phyloP scores from a whole-genome alignment of 768 basidiomycete species.

The Hypholoma sublateritium region DNA sequence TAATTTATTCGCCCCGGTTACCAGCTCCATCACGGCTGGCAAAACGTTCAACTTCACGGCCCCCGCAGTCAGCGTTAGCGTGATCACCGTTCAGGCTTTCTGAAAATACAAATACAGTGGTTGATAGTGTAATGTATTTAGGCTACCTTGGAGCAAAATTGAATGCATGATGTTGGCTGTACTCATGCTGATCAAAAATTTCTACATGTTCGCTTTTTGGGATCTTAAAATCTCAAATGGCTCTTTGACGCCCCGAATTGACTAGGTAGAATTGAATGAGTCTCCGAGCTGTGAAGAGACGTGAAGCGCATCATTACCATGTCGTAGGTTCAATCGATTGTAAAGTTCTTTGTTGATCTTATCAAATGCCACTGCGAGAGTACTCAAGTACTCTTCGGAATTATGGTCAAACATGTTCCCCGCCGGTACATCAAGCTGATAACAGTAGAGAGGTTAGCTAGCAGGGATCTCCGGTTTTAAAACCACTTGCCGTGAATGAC shows the following conservation, averaged over 20 bases:
- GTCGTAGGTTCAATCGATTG: constrained; percentile 5
- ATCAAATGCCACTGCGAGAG: constrained; percentile 42
- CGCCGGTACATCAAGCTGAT: constrained; percentile 62
- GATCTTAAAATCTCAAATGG: no score
- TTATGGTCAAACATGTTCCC: constrained; percentile 81
- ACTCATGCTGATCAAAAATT: no score
- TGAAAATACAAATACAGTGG: not conserved
- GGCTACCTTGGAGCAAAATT: no score
- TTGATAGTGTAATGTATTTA: no score
- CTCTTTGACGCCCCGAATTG: no score
- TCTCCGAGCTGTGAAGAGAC: no score
- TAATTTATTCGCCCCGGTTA: constrained; percentile 45
- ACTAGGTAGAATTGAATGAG: no score
- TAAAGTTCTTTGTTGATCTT: constrained; percentile 29
- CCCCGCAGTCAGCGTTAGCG: constrained; percentile 43
- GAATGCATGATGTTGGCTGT: no score
- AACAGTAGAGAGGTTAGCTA: not conserved
- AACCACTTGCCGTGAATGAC: constrained; percentile 56
- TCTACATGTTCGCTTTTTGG: no score
- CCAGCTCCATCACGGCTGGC: constrained; percentile 43
- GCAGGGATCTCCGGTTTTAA: not conserved
- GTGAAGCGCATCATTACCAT: no score
- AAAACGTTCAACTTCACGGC: constrained; percentile 55
- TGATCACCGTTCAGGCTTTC: constrained; percentile 33
- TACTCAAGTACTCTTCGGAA: constrained; percentile 50